Evolutionary conservation across 2,329 filamentous ascomycete genomes (phyloP).

Genomic region (Penicillium sp.): DNA sequence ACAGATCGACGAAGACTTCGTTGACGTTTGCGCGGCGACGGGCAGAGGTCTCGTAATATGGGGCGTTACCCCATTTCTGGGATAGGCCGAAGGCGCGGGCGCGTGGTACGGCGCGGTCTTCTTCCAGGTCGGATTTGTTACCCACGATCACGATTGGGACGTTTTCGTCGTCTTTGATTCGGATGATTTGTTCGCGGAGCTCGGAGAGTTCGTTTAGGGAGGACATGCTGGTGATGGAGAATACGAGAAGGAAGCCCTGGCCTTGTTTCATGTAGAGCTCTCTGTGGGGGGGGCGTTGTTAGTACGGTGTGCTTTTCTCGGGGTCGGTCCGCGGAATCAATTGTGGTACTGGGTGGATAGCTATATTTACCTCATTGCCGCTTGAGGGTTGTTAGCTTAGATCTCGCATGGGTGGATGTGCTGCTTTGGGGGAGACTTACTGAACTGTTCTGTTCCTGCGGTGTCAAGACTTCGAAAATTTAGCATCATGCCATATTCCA

Average conservation of each 20-base stretch:
- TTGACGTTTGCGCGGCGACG: constrained; percentile 82
- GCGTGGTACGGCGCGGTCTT: constrained; percentile 74
- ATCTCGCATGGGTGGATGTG: not conserved
- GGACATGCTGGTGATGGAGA: constrained; percentile 81
- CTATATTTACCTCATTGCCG: constrained; percentile 55
- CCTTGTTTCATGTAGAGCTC: constrained; percentile 92
- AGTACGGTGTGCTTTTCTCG: constrained; percentile 20
- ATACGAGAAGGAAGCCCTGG: constrained; percentile 87
- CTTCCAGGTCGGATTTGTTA: constrained; percentile 87
- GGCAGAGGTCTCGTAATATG: constrained; percentile 88
- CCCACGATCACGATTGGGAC: constrained; percentile 87
- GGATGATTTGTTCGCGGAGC: constrained; percentile 82
- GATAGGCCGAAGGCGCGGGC: constrained; percentile 79
- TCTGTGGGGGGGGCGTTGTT: constrained; percentile 38
- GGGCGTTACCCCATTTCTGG: constrained; percentile 80
- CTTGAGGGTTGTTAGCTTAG: constrained; percentile 34
- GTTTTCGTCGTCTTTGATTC: constrained; percentile 83
- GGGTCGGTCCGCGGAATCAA: not conserved
- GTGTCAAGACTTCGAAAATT: constrained; percentile 67
- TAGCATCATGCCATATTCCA: constrained; percentile 10
- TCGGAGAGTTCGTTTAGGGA: constrained; percentile 80
- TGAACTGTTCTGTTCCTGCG: constrained; percentile 88
- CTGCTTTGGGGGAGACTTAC: constrained; percentile 52
- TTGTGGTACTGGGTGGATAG: not conserved
- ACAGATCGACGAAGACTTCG: constrained; percentile 82